Percentiles rank a stretch among this genome's conserved stretches.
Evolutionary conservation across 495 filamentous ascomycete genomes (phyloP).

Genomic region (Cercophora newfieldiana): DNA sequence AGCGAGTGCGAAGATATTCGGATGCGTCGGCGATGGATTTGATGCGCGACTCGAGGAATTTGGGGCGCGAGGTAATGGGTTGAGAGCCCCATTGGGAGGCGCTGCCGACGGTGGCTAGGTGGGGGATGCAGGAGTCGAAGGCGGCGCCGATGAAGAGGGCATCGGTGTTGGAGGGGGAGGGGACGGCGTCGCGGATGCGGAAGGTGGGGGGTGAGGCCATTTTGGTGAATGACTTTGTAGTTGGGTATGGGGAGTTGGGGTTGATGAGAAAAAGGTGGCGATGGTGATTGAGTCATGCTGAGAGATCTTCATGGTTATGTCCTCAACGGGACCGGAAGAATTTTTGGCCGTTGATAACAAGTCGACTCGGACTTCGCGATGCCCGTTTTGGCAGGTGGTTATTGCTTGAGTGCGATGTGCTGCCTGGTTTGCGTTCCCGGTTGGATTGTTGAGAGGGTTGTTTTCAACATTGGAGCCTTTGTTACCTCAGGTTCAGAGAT

Average conservation of each 20-base stretch:
- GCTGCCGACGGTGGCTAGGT: constrained; percentile 24
- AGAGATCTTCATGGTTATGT: background rate
- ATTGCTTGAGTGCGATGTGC: background rate
- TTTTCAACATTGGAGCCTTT: too few species aligned
- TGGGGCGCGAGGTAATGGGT: constrained; percentile 12
- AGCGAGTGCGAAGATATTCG: background rate
- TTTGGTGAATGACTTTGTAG: background rate
- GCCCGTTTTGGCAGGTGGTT: background rate
- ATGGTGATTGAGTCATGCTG: background rate
- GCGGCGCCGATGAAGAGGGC: constrained; percentile 15
- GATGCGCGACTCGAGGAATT: constrained; percentile 7
- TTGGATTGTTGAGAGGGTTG: too few species aligned
- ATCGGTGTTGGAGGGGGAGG: constrained; percentile 16
- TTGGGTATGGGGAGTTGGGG: too few species aligned
- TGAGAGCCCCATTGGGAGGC: constrained; percentile 17
- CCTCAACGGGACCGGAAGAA: background rate
- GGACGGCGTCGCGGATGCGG: constrained; percentile 20
- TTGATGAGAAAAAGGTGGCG: background rate
- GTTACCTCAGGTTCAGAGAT: too few species aligned
- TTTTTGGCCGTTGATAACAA: background rate
- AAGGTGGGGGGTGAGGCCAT: constrained; percentile 2
- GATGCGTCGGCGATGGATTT: constrained; percentile 14
- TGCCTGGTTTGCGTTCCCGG: too few species aligned
- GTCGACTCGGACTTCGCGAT: background rate
- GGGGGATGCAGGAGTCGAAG: constrained; percentile 13